Evolutionary conservation across 73 alveolate species (phyloP).

Genomic region (Blepharisma stoltei): DNA sequence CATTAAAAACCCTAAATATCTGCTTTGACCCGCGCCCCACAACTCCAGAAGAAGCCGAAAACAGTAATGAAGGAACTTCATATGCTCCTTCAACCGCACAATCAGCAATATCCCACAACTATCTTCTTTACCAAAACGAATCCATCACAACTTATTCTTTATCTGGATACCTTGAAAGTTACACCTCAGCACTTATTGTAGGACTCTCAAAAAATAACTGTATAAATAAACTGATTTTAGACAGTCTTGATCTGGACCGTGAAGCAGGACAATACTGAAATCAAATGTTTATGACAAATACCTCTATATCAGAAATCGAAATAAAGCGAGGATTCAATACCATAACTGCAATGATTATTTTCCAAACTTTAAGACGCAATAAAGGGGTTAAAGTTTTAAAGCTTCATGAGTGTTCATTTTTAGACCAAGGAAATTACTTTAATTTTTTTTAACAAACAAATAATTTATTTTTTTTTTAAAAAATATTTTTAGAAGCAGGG

Average conservation of each 20-base stretch:
- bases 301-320: neutral
- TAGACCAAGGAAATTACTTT: no score
- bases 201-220: neutral
- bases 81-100: neutral
- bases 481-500: conserved; percentile 24
- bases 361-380: neutral
- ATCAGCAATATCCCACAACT: neutral
- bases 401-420: conserved; percentile 6
- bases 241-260: conserved; percentile 8
- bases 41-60: neutral
- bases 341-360: conserved; percentile 6
- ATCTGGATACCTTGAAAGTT: neutral
- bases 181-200: neutral
- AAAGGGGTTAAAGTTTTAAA: neutral
- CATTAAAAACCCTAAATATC: neutral
- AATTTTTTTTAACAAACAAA: no score
- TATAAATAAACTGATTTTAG: neutral
- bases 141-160: neutral
- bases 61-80: neutral
- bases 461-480: no score
- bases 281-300: neutral
- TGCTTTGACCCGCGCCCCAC: neutral
- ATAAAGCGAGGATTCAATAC: conserved; percentile 4
- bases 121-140: neutral
- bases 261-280: neutral